Evolutionary conservation across 2,329 filamentous ascomycete species (phyloP).

Genomic region (Pseudogymnoascus sp.): DNA sequence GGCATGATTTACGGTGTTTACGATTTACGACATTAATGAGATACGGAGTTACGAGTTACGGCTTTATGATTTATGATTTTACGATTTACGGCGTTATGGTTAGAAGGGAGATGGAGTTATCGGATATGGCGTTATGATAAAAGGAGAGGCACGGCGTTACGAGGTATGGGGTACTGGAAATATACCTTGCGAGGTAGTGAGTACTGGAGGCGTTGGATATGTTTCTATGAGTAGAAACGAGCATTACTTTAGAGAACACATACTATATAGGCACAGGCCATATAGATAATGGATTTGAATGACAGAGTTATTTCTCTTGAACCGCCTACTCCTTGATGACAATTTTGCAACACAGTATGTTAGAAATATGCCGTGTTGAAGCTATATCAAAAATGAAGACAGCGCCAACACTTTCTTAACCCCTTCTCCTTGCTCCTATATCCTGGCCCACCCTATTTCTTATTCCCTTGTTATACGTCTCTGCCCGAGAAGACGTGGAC

Average conservation of each 20-base stretch:
- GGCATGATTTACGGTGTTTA: slow-evolving; percentile 8
- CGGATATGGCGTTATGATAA: background rate
- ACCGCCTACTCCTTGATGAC: background rate
- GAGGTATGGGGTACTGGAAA: background rate
- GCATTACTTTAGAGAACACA: background rate
- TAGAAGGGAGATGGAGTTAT: background rate
- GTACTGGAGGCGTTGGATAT: background rate
- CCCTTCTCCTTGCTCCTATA: background rate
- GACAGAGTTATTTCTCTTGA: background rate
- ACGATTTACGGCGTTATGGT: slow-evolving; percentile 4
- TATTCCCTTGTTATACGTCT: background rate
- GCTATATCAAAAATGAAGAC: background rate
- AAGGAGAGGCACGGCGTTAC: background rate
- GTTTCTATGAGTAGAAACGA: background rate
- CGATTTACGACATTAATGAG: slow-evolving; percentile 16
- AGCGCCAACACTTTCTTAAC: background rate
- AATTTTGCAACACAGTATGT: background rate
- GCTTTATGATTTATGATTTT: slow-evolving; percentile 13
- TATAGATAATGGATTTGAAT: background rate
- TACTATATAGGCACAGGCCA: background rate
- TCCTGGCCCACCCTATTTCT: background rate
- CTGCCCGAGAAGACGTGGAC: background rate
- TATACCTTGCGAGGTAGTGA: background rate
- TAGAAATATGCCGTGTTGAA: background rate
- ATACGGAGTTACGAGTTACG: slow-evolving; percentile 15